Conservation (phyloP, 306 rosid genomes). For the Cucurbita ficifolia region DNA sequence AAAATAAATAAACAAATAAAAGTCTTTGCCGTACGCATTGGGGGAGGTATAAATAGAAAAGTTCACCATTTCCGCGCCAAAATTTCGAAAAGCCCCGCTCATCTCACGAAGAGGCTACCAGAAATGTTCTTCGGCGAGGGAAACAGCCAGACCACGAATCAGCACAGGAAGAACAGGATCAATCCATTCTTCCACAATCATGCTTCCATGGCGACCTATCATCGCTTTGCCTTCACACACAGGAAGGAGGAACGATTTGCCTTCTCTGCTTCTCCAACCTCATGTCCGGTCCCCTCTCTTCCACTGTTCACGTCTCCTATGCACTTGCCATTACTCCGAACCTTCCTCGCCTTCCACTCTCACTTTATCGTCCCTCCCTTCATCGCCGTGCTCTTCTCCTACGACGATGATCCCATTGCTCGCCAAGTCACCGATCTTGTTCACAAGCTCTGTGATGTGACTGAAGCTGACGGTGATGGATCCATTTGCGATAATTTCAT, state of each 20-base stretch:
- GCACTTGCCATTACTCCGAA: constrained; percentile 54
- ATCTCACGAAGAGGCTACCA: not conserved
- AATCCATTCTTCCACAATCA: constrained; percentile 4
- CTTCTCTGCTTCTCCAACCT: constrained; percentile 82
- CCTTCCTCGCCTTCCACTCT: constrained; percentile 55
- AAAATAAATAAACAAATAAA: no score
- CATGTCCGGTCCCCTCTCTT: constrained; percentile 56
- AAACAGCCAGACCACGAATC: constrained; percentile 9
- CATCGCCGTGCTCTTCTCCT: constrained; percentile 43
- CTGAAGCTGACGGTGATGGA: constrained; percentile 5
- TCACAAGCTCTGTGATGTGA: constrained; percentile 20
- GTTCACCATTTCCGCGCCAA: not conserved
- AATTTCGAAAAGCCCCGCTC: not conserved
- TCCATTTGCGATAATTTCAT: constrained; percentile 34
- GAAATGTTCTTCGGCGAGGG: constrained; percentile 24
- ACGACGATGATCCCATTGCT: constrained; percentile 56
- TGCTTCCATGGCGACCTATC: constrained; percentile 81
- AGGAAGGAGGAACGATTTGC: constrained; percentile 65
- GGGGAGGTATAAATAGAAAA: not conserved
- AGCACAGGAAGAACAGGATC: constrained; percentile 13
- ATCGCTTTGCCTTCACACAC: constrained; percentile 41
- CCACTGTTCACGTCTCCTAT: constrained; percentile 73
- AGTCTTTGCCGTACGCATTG: no score
- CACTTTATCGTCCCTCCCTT: constrained; percentile 66
- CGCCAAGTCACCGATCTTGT: constrained; percentile 39